Evolutionary conservation across 2,329 filamentous ascomycete species (phyloP).

Genomic region (Polytolypa hystricis): DNA sequence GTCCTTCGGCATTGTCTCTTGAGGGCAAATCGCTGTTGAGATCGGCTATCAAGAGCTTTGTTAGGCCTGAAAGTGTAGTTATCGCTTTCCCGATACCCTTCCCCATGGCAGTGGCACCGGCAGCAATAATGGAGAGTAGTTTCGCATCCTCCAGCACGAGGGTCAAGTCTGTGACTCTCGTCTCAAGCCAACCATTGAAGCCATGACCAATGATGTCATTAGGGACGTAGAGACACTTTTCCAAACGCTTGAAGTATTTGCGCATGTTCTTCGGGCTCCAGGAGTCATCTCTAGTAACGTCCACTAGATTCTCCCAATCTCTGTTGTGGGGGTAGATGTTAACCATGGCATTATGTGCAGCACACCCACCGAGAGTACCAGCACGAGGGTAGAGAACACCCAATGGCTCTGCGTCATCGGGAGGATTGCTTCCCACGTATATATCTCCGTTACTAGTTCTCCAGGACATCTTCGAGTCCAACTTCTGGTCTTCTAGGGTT

Average conservation of each 20-base stretch:
- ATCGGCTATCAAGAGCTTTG: constrained; percentile 38
- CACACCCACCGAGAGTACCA: constrained; percentile 46
- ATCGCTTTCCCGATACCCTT: constrained; percentile 29
- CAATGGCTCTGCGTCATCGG: constrained; percentile 37
- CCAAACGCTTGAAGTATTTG: constrained; percentile 42
- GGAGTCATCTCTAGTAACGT: constrained; percentile 47
- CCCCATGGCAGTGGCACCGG: constrained; percentile 43
- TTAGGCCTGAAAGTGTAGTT: constrained; percentile 34
- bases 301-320: constrained; percentile 47
- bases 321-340: constrained; percentile 46
- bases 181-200: constrained; percentile 46
- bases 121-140: constrained; percentile 42
- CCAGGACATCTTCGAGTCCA: constrained; percentile 51
- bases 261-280: constrained; percentile 49
- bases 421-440: constrained; percentile 44
- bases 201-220: constrained; percentile 41
- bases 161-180: constrained; percentile 39
- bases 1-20: constrained; percentile 38
- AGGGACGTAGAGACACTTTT: constrained; percentile 42
- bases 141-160: constrained; percentile 43
- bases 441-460: constrained; percentile 39
- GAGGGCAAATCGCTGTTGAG: constrained; percentile 37
- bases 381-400: constrained; percentile 48
- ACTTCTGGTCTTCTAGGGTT: constrained; percentile 41
- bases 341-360: constrained; percentile 51